These are phyloP conservation scores for Thelephora ganbajun DNA, from an alignment of 768 basidiomycete species.

Conservation along the genomic window DNA sequence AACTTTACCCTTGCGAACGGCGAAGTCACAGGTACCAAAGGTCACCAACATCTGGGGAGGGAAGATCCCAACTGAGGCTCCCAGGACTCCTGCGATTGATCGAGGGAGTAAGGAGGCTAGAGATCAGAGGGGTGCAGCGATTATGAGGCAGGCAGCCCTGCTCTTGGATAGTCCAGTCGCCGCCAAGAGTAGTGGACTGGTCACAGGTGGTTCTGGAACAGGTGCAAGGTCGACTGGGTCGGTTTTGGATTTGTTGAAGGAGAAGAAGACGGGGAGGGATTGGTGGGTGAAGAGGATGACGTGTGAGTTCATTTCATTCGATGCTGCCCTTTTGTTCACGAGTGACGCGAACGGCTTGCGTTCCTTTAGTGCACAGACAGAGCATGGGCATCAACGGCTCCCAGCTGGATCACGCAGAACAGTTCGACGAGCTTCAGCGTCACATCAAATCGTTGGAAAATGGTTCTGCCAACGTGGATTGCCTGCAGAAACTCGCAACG, in stretches of 20 bases:
- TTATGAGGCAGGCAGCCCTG: conserved; percentile 62
- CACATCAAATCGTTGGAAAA: conserved; percentile 41
- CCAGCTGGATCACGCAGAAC: conserved; percentile 20
- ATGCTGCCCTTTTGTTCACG: conserved; percentile 6
- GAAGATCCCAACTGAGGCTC: conserved; percentile 19
- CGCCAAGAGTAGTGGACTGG: conserved; percentile 13
- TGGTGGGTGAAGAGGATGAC: conserved; percentile 79
- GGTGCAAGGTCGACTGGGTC: conserved; percentile 24
- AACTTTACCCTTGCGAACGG: too few species aligned
- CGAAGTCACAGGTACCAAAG: conserved; percentile 5
- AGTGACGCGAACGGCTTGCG: neutral
- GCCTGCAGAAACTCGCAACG: conserved; percentile 52
- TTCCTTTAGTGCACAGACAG: conserved; percentile 31
- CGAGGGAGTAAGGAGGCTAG: too few species aligned
- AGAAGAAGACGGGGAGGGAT: conserved; percentile 50
- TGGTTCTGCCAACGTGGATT: conserved; percentile 33
- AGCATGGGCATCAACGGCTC: conserved; percentile 28
- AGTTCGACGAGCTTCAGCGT: conserved; percentile 34
- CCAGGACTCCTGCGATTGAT: conserved; percentile 42
- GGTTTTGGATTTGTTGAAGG: conserved; percentile 56
- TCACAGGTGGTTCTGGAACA: too few species aligned
- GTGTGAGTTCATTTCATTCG: conserved; percentile 30
- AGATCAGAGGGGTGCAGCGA: conserved; percentile 30
- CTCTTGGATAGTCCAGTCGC: conserved; percentile 74
- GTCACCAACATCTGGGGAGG: conserved; percentile 6